Percentiles rank a stretch among this genome's conserved stretches.
phyloP scores from a whole-genome alignment of 2,329 filamentous ascomycete genomes.

The Claviceps paspali region DNA sequence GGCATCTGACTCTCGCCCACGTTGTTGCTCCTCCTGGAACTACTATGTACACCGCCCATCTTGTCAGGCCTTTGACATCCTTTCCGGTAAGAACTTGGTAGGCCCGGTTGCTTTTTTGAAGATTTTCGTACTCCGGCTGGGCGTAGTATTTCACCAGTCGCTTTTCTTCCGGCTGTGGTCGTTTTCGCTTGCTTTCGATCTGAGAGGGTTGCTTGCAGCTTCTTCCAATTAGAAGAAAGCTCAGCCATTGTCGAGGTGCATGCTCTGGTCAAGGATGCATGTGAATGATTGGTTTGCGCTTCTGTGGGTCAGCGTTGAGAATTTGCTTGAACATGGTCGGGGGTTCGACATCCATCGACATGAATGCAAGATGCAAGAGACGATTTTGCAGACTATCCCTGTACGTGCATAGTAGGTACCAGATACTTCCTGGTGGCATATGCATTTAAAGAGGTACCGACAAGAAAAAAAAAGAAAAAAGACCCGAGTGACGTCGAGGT shows the following conservation, averaged over 20 bases:
- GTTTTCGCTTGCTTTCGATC: conserved; percentile 23
- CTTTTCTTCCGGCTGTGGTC: conserved; percentile 26
- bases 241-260: conserved; percentile 19
- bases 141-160: conserved; percentile 14
- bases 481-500: too few species aligned
- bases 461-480: too few species aligned
- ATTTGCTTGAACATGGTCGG: neutral
- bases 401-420: neutral
- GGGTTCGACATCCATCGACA: neutral
- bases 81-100: conserved; percentile 5
- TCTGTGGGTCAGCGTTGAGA: neutral
- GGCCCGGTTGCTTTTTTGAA: conserved; percentile 3
- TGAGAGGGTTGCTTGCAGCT: conserved; percentile 49
- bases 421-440: neutral
- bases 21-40: conserved; percentile 26
- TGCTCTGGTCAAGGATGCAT: neutral
- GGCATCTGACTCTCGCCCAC: conserved; percentile 29
- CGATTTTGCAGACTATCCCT: too few species aligned
- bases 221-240: conserved; percentile 64
- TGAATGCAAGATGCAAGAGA: neutral
- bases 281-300: neutral
- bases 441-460: neutral
- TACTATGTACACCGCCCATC: conserved; percentile 46
- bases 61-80: conserved; percentile 4
- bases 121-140: conserved; percentile 17